Evolutionary conservation across 2,329 filamentous ascomycete species (phyloP), one percentile per base, ranked within the genome.

Genomic region (Botrytis paeoniae): DNA sequence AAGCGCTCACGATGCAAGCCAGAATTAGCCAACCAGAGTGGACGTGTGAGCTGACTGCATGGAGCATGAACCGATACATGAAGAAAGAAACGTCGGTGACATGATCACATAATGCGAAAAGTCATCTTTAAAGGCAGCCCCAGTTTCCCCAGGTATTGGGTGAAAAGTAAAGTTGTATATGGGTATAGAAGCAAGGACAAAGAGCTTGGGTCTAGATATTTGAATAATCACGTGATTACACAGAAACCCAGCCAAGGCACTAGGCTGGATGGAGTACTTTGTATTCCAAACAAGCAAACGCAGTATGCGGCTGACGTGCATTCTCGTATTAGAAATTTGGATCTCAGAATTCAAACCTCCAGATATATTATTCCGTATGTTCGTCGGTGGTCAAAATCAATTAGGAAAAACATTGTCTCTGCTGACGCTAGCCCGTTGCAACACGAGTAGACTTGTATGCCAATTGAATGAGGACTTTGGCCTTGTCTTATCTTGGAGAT

Each of bases 261-360:
- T 69, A 69, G 25, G 48, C 65, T 69, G 10, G n/a, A 69, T 69
- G 48, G 22, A 57, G 65, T 43, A 57, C 18, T 69, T 41, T 57
- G 48, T 69, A 57, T 68, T 57, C 48, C 65, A 57, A 57, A 68
- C 35, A 29, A 32, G 45, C 45, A 57, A 35, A 57, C 25, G 10
- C 25, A 41, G 10, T 5, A n/a, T 43, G 65, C 48, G 20, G 37
- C 65, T 69, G 48, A 69, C 48, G 10, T 41, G 29, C 35, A 32
- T 57, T 32, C 39, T 68, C 35, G 64, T 66, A 14, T 65, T 39
- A 4, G 20, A 39, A 7, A 12, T n/a, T 54, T 8, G 25, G 35
- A 39, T 18, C 37, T 62, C 16, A n/a, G 12, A 1, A 54, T 39
- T 12, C 35, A 54, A 7, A 22, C 1, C 10, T 16, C 12, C 25